phyloP scores from a whole-genome alignment of 345 rosid genomes.

The Rhodomyrtus tomentosa region DNA sequence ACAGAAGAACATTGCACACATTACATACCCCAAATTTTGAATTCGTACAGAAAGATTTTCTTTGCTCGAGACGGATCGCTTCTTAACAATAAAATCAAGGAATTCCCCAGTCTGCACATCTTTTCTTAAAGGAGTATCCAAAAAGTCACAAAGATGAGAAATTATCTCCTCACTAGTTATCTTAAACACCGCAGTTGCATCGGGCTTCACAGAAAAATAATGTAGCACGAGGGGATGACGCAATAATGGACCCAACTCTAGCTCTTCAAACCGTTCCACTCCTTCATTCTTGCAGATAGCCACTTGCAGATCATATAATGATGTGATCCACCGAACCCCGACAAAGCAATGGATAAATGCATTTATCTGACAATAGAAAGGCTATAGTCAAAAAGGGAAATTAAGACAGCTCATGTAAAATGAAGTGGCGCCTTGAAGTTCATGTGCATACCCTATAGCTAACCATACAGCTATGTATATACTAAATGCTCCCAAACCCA shows the following conservation, averaged over 20 bases:
- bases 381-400: not conserved
- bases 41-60: slow-evolving; percentile 71
- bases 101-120: slow-evolving; percentile 45
- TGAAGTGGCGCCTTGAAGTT: not conserved
- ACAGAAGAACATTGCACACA: not conserved
- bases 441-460: not conserved
- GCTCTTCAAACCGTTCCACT: slow-evolving; percentile 51
- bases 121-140: not conserved
- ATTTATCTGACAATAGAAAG: slow-evolving; percentile 42
- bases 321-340: slow-evolving; percentile 54
- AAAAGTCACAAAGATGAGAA: slow-evolving; percentile 35
- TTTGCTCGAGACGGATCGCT: slow-evolving; percentile 38
- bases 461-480: not conserved
- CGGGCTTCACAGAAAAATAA: slow-evolving; percentile 37
- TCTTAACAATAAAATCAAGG: slow-evolving; percentile 50
- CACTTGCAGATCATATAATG: slow-evolving; percentile 72
- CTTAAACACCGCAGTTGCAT: slow-evolving; percentile 30
- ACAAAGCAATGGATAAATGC: slow-evolving; percentile 86
- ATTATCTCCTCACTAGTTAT: slow-evolving; percentile 57
- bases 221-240: slow-evolving; percentile 61
- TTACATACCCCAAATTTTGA: slow-evolving; percentile 65
- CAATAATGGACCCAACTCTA: slow-evolving; percentile 70
- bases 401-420: not conserved
- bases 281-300: slow-evolving; percentile 70
- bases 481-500: not conserved